phyloP scores from a whole-genome alignment of 192 early-diverging fungal genomes.

The Haplosporangium gracile region DNA sequence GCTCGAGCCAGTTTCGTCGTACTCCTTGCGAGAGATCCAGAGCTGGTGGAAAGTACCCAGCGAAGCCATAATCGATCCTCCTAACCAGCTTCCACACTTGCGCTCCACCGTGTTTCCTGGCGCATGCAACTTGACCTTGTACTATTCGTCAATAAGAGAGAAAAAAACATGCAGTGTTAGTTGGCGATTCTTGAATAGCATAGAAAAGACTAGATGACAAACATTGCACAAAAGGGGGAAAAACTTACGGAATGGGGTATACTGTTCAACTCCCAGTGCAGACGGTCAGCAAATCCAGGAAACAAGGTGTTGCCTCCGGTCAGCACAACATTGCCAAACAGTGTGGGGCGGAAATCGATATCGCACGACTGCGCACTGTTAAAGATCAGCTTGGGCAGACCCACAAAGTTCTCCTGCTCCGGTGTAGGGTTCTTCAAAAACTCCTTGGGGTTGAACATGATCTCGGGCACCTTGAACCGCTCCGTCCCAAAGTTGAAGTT shows the following conservation, averaged over 20 bases:
- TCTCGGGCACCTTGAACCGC: slow-evolving; percentile 88
- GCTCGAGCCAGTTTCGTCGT: slow-evolving; percentile 87
- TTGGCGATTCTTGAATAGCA: neutral
- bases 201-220: neutral
- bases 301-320: slow-evolving; percentile 93
- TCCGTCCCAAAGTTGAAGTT: slow-evolving; percentile 85
- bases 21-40: slow-evolving; percentile 98
- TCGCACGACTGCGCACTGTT: slow-evolving; percentile 85
- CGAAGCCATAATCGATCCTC: slow-evolving; percentile 95
- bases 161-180: neutral
- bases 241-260: slow-evolving; percentile 76
- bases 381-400: slow-evolving; percentile 81
- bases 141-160: slow-evolving; percentile 56
- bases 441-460: slow-evolving; percentile 84
- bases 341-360: slow-evolving; percentile 85
- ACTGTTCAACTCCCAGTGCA: slow-evolving; percentile 77
- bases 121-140: slow-evolving; percentile 86
- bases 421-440: slow-evolving; percentile 62
- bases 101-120: slow-evolving; percentile 85
- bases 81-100: slow-evolving; percentile 96
- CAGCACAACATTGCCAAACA: slow-evolving; percentile 87
- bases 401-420: slow-evolving; percentile 60
- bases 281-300: slow-evolving; percentile 89
- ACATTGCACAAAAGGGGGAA: neutral
- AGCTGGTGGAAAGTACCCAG: slow-evolving; percentile 98